Base-by-base conservation (phyloP, 495 filamentous ascomycete genomes). In the Trypethelium eluteriae region DNA sequence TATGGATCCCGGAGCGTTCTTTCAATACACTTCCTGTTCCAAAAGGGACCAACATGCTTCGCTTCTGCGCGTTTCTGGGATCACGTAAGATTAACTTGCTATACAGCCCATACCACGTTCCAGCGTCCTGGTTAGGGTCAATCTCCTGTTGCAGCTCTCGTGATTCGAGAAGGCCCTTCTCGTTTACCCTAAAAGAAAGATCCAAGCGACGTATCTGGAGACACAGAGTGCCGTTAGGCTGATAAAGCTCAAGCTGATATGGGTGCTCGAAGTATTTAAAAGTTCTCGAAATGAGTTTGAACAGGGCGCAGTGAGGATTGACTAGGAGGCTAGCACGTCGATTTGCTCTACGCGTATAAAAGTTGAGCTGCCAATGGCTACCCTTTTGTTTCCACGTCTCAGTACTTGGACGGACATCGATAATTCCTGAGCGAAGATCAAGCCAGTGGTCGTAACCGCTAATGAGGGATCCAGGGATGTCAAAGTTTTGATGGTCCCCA, bases 81-180 rank as follows among this genome's bases (percentile, higher is more conserved):
- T 79, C 75, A 2, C 78, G 76, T 35, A 83, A 67, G 2, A 84
- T 79, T 7, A 84, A 66, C 66, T 77, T 83, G 56, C 76, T 78
- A 1, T 64, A 35, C 3, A 84, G 72, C 0, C 83, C 83, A 64
- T 84, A 83, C 77, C 76, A 80, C 2, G 80, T 82, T 2, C 82
- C 83, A 73, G 65, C 61, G 64, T 78, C 63, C 63, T 76, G 69
- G 69, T 75, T 50, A 57, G 63, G 36, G 68, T 76, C 64, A 2
- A 76, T 77, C 39, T 72, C 74, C 34, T 70, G 62, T 6, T 61
- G 32, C 12, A 77, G 61, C 46, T 76, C 64, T n/a, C 12, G 44
- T 16, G 50, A 72, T 63, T 74, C 32, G 3, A 76, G 67, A 11
- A 72, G 66, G 0, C 59, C 39, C 11, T 49, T 41, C 34, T n/a